These are phyloP conservation scores for Penicillium crustosum DNA, from an alignment of 2,329 filamentous ascomycete species.

Conservation along the genomic window DNA sequence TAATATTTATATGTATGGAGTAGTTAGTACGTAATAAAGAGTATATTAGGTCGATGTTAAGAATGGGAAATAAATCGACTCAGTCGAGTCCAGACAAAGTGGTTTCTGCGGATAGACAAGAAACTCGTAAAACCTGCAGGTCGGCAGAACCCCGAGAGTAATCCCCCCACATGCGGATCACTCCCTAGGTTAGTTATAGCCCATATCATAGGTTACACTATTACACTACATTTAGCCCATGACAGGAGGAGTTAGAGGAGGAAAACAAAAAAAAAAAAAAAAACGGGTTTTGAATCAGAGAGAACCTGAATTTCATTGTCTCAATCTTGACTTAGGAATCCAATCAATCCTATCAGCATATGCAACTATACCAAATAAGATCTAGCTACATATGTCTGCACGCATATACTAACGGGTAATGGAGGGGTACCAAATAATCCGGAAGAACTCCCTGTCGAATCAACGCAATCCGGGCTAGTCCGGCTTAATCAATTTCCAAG, in stretches of 20 bases:
- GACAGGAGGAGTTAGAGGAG: background rate
- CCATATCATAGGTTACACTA: background rate
- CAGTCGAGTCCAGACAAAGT: too few relatives aligned
- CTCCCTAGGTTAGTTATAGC: too few relatives aligned
- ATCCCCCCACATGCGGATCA: too few relatives aligned
- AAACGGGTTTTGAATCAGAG: background rate
- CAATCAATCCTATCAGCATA: background rate
- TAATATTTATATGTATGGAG: background rate
- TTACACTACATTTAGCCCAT: background rate
- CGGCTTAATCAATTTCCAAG: conserved; percentile 37
- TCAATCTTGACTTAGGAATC: background rate
- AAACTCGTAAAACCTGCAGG: too few relatives aligned
- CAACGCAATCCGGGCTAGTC: background rate
- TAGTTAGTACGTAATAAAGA: background rate
- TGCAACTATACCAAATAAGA: background rate
- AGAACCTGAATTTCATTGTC: background rate
- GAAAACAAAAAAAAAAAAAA: background rate
- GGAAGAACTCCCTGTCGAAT: background rate
- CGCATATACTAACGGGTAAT: background rate
- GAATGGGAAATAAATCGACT: background rate
- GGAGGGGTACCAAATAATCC: background rate
- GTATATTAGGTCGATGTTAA: background rate
- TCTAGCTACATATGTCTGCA: background rate
- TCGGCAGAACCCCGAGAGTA: too few relatives aligned
- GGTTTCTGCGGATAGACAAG: too few relatives aligned